A percentile compares a stretch with the other conserved stretches of the same genome.
Conservation (phyloP, 2,329 filamentous ascomycete species). For the Sporothrix mexicana region DNA sequence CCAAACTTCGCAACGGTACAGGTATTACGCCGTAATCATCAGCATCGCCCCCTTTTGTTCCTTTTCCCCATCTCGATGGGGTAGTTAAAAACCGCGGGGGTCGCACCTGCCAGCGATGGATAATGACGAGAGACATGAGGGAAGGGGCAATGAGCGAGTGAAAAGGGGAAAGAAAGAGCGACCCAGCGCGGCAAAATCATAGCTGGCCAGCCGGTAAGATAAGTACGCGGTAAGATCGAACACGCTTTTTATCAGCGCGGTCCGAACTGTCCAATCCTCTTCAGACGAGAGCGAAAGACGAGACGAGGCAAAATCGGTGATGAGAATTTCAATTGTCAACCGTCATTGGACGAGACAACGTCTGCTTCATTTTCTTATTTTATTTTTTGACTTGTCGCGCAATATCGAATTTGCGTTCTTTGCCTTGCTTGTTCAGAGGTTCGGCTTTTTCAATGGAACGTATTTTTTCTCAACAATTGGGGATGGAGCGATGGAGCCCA, state of each 20-base stretch:
- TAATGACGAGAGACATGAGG: conserved; percentile 1
- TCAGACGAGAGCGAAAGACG: neutral
- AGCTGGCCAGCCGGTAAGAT: conserved; percentile 30
- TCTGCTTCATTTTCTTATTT: neutral
- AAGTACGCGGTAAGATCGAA: conserved; percentile 31
- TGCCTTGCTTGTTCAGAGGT: neutral
- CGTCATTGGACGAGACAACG: neutral
- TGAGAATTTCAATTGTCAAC: neutral
- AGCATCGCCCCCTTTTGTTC: conserved; percentile 23
- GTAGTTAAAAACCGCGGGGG: conserved; percentile 26
- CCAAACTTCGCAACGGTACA: conserved; percentile 20
- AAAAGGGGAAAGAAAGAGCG: conserved; percentile 1
- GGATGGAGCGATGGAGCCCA: conserved; percentile 24
- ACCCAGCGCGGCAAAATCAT: conserved; percentile 15
- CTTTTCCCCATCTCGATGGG: conserved; percentile 29
- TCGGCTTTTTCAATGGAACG: conserved; percentile 14
- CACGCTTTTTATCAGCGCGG: conserved; percentile 6
- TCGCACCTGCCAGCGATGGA: conserved; percentile 16
- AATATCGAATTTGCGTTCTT: neutral
- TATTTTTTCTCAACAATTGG: conserved; percentile 33
- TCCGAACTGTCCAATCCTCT: neutral
- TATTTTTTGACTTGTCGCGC: neutral
- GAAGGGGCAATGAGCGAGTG: neutral
- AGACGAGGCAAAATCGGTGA: neutral
- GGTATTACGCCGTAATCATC: conserved; percentile 33